Evolutionary conservation across 495 filamentous ascomycete genomes (phyloP), one percentile per base, ranked within the genome.

Genomic region (Xylaria flabelliformis): DNA sequence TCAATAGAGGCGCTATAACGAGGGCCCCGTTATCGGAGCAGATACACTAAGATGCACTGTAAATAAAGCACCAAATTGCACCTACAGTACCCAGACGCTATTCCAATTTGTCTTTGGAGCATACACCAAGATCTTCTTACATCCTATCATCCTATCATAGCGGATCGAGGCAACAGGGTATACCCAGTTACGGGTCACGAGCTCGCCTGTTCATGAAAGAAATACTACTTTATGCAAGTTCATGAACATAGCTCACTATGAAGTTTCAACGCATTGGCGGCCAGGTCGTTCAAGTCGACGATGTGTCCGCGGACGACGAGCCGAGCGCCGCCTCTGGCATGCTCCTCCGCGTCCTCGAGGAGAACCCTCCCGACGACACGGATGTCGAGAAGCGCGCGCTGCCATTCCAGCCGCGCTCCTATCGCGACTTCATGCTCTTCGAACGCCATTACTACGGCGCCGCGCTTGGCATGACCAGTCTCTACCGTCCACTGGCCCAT

Each of bases 391-490:
- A 73, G 10, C 64, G 71, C 24, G 41, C 0, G 8, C 64, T 73
- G 55, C 71, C 71, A 0, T 73, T 73, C 56, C 71, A 73, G 46
- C 71, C 71, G 2, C 71, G 64, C 32, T 73, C 71, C 0, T 73
- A 68, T 21, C 64, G 71, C n/a, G 71, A 73, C 65, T 73, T 73
- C 46, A 73, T 73, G 71, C 71, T 73, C 29, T 73, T 73, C 12
- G 64, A 73, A 44, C 53, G 56, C 4, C 71, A 73, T 19, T 73
- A 73, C 64, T 73, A 73, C 46, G 56, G 56, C 15, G 71, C 71
- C 56, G 71, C 71, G 29, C 26, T 73, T 6, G 71, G 71, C 42
- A 53, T 73, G 44, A 73, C 71, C n/a, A 69, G 58, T 34, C 64
- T 73, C 21, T 68, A 73, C 32, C 63, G 63, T 1, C 71, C 71